A percentile compares a stretch with the other conserved stretches of the same genome.
Evolutionary conservation across 805 yeast genomes (phyloP).

Genomic region (Lipomyces starkeyi): DNA sequence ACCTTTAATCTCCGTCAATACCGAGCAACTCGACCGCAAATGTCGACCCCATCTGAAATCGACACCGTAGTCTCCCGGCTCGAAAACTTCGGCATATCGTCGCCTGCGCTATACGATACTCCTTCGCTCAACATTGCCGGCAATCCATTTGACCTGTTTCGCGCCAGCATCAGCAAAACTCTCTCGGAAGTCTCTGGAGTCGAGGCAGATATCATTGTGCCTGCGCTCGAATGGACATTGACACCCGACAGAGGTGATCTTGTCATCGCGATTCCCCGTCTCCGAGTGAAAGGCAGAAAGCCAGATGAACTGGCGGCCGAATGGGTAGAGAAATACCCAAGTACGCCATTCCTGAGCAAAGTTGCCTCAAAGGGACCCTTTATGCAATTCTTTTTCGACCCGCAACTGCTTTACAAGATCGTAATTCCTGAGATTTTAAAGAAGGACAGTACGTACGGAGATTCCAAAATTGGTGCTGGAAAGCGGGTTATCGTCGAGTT

Average conservation of each 20-base stretch:
- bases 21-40: background rate
- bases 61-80: constrained; percentile 17
- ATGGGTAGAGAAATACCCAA: constrained; percentile 79
- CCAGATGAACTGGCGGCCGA: constrained; percentile 75
- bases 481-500: constrained; percentile 84
- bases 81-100: constrained; percentile 23
- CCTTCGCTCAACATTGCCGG: constrained; percentile 59
- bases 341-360: constrained; percentile 67
- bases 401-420: constrained; percentile 66
- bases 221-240: constrained; percentile 86
- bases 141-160: constrained; percentile 85
- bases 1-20: background rate
- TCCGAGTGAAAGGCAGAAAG: constrained; percentile 79
- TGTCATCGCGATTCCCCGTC: constrained; percentile 88
- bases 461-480: constrained; percentile 71
- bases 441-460: constrained; percentile 64
- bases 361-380: constrained; percentile 89
- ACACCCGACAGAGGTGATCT: constrained; percentile 92
- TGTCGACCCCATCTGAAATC: constrained; percentile 10
- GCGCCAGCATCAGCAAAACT: constrained; percentile 86
- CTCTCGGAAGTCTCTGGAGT: constrained; percentile 76
- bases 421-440: constrained; percentile 73
- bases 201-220: constrained; percentile 68
- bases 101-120: constrained; percentile 19
- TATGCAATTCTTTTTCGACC: constrained; percentile 83